These are phyloP conservation scores for Citrus mangshanensis DNA, from an alignment of 345 rosid genomes.

Conservation along the genomic window DNA sequence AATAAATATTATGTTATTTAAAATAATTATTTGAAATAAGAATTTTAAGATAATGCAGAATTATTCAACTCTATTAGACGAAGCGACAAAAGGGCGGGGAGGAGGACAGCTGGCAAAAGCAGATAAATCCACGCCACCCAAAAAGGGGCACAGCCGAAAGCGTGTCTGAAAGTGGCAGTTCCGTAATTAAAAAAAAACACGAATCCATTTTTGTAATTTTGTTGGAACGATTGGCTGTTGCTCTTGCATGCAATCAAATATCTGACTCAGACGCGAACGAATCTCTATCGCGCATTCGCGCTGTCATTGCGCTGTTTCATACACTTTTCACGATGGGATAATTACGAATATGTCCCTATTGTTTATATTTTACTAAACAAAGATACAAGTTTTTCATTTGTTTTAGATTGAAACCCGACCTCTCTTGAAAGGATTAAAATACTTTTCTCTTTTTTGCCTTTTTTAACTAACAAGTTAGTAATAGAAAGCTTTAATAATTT, in stretches of 20 bases:
- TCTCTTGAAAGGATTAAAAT: background rate
- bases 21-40: no score
- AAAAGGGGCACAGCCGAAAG: background rate
- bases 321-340: background rate
- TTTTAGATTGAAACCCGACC: background rate
- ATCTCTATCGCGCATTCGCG: slow-evolving; percentile 1
- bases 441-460: no score
- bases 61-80: no score
- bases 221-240: background rate
- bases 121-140: background rate
- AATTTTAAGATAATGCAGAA: no score
- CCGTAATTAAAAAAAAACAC: background rate
- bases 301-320: slow-evolving; percentile 15
- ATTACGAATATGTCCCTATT: background rate
- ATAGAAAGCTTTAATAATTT: no score
- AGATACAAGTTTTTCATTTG: no score
- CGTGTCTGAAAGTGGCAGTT: slow-evolving; percentile 14
- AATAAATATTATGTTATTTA: no score
- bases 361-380: no score
- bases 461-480: no score
- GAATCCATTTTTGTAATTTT: background rate
- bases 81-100: background rate
- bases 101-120: background rate
- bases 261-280: background rate
- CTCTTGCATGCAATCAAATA: slow-evolving; percentile 4